phyloP scores from a whole-genome alignment of 129 eudicot species.

The Ambrosia artemisiifolia region DNA sequence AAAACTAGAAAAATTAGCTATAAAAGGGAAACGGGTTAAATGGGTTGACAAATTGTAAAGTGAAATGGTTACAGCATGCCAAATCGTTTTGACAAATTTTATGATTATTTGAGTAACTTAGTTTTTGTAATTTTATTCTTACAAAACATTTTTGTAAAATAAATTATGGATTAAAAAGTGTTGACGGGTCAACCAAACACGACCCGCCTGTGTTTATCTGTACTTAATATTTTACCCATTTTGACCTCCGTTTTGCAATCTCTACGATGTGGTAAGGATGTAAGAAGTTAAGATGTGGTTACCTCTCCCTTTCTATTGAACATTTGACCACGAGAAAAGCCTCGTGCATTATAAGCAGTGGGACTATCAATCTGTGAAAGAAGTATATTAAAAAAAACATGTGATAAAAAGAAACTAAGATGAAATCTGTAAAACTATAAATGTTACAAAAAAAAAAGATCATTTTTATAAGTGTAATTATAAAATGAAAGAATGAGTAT shows the following conservation, averaged over 20 bases:
- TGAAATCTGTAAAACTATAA: not conserved
- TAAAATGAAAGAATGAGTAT: not conserved
- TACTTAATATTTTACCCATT: not conserved
- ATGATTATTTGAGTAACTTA: not conserved
- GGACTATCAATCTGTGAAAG: slow-evolving; percentile 68
- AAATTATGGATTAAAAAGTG: slow-evolving; percentile 1
- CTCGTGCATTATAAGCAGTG: slow-evolving; percentile 67
- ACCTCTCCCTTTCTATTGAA: slow-evolving; percentile 91
- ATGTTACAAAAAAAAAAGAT: not conserved
- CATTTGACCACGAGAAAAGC: slow-evolving; percentile 74
- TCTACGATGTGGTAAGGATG: not conserved
- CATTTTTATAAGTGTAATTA: not conserved
- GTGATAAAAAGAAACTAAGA: not conserved
- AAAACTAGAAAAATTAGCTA: too few species aligned
- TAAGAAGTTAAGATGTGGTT: slow-evolving; percentile 16
- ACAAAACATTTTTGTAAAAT: not conserved
- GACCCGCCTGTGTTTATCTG: not conserved
- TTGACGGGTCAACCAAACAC: not conserved
- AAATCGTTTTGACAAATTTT: not conserved
- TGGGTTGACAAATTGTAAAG: too few species aligned
- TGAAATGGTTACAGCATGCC: not conserved
- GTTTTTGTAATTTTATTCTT: not conserved
- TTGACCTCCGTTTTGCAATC: slow-evolving; percentile 4
- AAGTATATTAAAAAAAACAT: not conserved
- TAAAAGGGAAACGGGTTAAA: too few species aligned